These are phyloP conservation scores for Dictyostelium capitatum DNA, from an alignment of 78 protist species.

Conservation along the genomic window DNA sequence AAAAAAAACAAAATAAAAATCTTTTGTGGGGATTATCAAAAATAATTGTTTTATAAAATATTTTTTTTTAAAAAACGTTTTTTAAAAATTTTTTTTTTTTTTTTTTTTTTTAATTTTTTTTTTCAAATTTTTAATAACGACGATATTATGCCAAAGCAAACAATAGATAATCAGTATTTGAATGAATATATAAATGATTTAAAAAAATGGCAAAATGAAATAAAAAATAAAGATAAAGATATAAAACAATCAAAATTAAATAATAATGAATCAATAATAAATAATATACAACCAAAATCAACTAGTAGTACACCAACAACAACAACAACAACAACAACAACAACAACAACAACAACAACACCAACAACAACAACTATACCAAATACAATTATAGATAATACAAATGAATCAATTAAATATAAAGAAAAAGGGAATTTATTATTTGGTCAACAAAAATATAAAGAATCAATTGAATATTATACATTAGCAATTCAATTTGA, in stretches of 20 bases:
- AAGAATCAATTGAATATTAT: conserved; percentile 67
- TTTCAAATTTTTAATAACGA: no score
- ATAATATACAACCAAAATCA: not conserved
- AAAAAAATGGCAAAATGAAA: conserved; percentile 17
- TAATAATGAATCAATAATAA: not conserved
- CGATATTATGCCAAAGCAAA: not conserved
- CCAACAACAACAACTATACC: not conserved
- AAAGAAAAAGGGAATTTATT: conserved; percentile 65
- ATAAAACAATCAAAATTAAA: conserved; percentile 24
- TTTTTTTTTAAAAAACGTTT: no score
- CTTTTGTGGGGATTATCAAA: no score
- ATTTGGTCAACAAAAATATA: conserved; percentile 40
- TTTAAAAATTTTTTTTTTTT: no score
- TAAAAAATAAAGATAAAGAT: conserved; percentile 15
- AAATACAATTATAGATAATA: not conserved
- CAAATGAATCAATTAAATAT: conserved; percentile 45
- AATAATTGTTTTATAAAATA: no score
- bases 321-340: not conserved
- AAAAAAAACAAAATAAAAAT: no score
- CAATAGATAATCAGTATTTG: not conserved
- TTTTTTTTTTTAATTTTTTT: no score
- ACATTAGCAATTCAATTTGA: conserved; percentile 55
- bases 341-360: not conserved
- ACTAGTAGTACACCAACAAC: not conserved
- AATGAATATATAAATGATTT: conserved; percentile 21